Conservation (phyloP, 495 filamentous ascomycete genomes). For the Glutinoglossum americanum region DNA sequence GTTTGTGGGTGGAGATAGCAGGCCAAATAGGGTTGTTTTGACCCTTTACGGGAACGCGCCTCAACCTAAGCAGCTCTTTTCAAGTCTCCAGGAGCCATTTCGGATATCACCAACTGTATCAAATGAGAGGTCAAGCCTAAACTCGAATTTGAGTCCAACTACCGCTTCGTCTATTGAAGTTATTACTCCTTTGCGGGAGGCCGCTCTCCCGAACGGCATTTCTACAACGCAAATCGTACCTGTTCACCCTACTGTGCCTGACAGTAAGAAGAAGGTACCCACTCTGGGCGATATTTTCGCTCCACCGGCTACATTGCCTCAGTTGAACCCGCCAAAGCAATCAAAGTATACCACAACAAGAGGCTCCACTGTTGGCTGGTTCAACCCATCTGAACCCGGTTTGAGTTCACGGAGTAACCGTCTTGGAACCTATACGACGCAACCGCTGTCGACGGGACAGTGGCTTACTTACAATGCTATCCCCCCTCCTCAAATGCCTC, state of each 20-base stretch:
- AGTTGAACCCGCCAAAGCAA: constrained; percentile 49
- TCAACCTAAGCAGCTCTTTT: constrained; percentile 57
- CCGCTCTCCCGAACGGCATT: constrained; percentile 50
- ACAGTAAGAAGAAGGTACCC: constrained; percentile 24
- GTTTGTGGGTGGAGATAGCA: constrained; percentile 7
- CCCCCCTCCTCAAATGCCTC: constrained; percentile 25
- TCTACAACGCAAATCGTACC: constrained; percentile 46
- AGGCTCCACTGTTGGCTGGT: constrained; percentile 38
- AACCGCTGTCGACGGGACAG: constrained; percentile 35
- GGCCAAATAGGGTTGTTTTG: constrained; percentile 35
- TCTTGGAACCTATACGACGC: constrained; percentile 22
- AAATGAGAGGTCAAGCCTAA: constrained; percentile 6
- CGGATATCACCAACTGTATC: constrained; percentile 8
- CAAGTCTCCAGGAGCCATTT: constrained; percentile 43
- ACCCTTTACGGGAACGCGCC: constrained; percentile 52
- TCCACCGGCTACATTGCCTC: constrained; percentile 40
- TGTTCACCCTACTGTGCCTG: constrained; percentile 19
- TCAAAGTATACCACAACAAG: constrained; percentile 38
- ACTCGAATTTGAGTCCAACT: constrained; percentile 12
- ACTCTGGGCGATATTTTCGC: constrained; percentile 70
- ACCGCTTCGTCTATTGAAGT: constrained; percentile 17
- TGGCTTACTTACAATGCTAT: constrained; percentile 43
- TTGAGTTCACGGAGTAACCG: not conserved
- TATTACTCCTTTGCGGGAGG: constrained; percentile 31
- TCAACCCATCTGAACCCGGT: constrained; percentile 23